These are phyloP conservation scores for Malassezia equina DNA, from an alignment of 1,284 basidiomycete species.

Conservation along the genomic window DNA sequence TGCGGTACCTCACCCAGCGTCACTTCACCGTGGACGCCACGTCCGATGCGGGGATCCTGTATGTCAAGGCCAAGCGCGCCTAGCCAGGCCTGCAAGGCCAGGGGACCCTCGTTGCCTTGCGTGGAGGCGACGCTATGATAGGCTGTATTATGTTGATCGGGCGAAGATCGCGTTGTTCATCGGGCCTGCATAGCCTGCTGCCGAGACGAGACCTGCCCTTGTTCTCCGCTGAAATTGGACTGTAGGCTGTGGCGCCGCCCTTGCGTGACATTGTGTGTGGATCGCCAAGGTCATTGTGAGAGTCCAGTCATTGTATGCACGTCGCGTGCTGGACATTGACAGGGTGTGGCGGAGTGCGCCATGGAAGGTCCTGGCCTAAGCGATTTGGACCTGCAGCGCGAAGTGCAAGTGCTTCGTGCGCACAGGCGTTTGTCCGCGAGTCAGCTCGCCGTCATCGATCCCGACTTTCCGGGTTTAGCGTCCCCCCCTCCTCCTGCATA, in stretches of 20 bases:
- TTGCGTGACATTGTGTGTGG: too few species aligned
- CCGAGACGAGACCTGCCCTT: background rate
- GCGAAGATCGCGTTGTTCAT: background rate
- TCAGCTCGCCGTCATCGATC: conserved; percentile 37
- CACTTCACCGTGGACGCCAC: conserved; percentile 7
- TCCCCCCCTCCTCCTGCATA: conserved; percentile 11
- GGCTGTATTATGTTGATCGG: background rate
- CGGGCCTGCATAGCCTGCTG: background rate
- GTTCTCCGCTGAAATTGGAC: background rate
- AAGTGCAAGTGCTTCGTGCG: conserved; percentile 44
- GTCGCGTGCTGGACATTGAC: background rate
- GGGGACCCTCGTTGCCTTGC: background rate
- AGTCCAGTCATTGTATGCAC: background rate
- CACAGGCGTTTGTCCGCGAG: conserved; percentile 39
- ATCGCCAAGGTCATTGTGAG: background rate
- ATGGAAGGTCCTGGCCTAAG: conserved; percentile 6
- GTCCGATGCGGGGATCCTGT: conserved; percentile 7
- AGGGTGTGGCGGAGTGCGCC: background rate
- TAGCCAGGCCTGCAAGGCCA: background rate
- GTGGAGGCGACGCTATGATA: background rate
- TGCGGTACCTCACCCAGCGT: conserved; percentile 8
- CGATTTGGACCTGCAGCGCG: conserved; percentile 35
- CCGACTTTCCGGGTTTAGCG: conserved; percentile 34
- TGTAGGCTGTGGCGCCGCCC: background rate
- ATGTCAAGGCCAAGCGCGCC: conserved; percentile 7